These are phyloP conservation scores for Aspergillus chevalieri DNA, from an alignment of 2,329 filamentous ascomycete species.

Conservation along the genomic window DNA sequence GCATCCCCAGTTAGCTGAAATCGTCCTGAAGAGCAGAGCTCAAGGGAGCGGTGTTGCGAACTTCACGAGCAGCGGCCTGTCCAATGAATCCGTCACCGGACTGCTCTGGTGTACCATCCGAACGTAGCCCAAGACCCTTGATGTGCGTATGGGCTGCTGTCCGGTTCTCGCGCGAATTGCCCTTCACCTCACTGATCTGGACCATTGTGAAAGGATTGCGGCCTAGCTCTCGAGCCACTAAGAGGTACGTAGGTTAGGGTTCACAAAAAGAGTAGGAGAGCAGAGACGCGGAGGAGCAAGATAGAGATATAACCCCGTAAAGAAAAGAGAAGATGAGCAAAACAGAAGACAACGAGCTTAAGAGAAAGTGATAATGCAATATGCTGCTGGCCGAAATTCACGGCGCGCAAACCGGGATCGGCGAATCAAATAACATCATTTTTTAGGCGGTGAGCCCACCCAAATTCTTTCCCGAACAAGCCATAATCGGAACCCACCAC, in stretches of 20 bases:
- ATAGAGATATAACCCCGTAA: constrained; percentile 6
- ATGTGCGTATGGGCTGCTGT: constrained; percentile 98
- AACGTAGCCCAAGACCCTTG: constrained; percentile 81
- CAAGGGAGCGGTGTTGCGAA: constrained; percentile 36
- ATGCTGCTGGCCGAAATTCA: constrained; percentile 30
- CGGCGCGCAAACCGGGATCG: constrained; percentile 20
- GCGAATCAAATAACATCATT: constrained; percentile 21
- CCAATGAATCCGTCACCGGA: constrained; percentile 81
- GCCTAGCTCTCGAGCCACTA: constrained; percentile 20
- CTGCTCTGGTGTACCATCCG: constrained; percentile 78
- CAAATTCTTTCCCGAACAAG: constrained; percentile 12
- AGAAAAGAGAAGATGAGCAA: not conserved
- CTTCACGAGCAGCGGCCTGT: constrained; percentile 81
- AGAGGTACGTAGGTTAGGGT: not conserved
- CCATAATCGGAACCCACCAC: not conserved
- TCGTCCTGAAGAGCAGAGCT: constrained; percentile 1
- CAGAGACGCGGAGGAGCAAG: constrained; percentile 5
- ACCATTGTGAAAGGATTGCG: constrained; percentile 54
- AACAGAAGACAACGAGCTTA: not conserved
- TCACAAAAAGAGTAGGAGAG: not conserved
- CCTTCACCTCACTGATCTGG: constrained; percentile 90
- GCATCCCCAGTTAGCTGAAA: not conserved
- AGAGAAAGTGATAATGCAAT: not conserved
- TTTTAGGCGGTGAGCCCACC: constrained; percentile 30
- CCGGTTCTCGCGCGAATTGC: constrained; percentile 88